Evolutionary conservation across 768 basidiomycete genomes (phyloP).

Genomic region (Kwoniella heveanensis): DNA sequence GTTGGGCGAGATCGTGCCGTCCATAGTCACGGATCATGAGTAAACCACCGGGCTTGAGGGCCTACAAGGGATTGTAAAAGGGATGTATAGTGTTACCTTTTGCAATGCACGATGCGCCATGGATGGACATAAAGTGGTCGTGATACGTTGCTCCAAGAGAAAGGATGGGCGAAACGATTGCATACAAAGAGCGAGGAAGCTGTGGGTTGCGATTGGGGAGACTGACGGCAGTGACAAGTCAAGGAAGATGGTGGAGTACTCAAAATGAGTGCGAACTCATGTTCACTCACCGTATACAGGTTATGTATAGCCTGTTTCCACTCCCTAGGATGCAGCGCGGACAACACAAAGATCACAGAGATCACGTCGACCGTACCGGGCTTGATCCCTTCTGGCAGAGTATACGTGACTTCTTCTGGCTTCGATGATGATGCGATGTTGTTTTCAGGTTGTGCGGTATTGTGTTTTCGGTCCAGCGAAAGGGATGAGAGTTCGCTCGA

Average conservation of each 20-base stretch:
- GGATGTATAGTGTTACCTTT: neutral
- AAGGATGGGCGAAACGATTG: too few relatives aligned
- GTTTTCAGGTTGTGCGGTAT: too few relatives aligned
- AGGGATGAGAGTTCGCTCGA: neutral
- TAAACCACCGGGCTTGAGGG: constrained; percentile 84
- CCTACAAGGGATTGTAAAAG: constrained; percentile 59
- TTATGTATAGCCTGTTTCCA: constrained; percentile 83
- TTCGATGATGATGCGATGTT: neutral
- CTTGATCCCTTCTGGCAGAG: constrained; percentile 66
- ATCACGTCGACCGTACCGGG: constrained; percentile 79
- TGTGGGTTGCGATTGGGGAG: too few relatives aligned
- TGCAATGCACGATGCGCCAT: too few relatives aligned
- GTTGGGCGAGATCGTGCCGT: constrained; percentile 87
- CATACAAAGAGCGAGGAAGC: too few relatives aligned
- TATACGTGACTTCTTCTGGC: constrained; percentile 36
- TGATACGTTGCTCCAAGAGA: too few relatives aligned
- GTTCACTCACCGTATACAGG: constrained; percentile 66
- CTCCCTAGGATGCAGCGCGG: constrained; percentile 88
- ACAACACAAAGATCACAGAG: constrained; percentile 90
- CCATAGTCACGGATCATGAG: constrained; percentile 92
- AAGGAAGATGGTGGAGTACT: too few relatives aligned
- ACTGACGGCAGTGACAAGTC: too few relatives aligned
- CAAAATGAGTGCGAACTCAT: too few relatives aligned
- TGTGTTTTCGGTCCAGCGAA: neutral
- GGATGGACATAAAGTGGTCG: too few relatives aligned